Evolutionary conservation across 352 stramenopile species (phyloP).

Genomic region (Thalassiosira hispida): DNA sequence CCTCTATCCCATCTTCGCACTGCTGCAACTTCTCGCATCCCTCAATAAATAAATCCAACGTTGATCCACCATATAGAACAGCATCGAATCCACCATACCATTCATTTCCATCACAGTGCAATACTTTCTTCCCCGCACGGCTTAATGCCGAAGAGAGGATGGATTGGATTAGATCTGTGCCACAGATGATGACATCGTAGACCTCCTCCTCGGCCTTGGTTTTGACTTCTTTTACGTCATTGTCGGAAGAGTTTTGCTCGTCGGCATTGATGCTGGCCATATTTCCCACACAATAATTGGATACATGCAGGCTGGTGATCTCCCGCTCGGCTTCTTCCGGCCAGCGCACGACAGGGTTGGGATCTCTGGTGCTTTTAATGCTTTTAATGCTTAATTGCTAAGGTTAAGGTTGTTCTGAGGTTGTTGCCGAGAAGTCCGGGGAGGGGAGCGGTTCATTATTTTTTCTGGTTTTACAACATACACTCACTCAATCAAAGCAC

Average conservation of each 20-base stretch:
- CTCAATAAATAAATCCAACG: conserved; percentile 43
- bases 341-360: too few relatives aligned
- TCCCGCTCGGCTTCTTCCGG: too few relatives aligned
- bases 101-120: conserved; percentile 77
- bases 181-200: conserved; percentile 79
- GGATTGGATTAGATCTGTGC: conserved; percentile 74
- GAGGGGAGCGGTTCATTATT: too few relatives aligned
- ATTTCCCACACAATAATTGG: not conserved
- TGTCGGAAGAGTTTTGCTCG: not conserved
- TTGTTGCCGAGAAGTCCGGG: too few relatives aligned
- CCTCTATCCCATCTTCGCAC: not conserved
- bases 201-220: not conserved
- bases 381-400: too few relatives aligned
- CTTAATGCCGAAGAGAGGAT: conserved; percentile 78
- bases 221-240: not conserved
- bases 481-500: too few relatives aligned
- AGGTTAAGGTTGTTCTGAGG: too few relatives aligned
- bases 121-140: conserved; percentile 64
- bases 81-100: conserved; percentile 80
- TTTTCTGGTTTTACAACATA: too few relatives aligned
- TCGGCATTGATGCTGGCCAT: not conserved
- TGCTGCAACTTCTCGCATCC: conserved; percentile 8
- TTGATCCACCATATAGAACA: conserved; percentile 49
- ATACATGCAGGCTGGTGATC: too few relatives aligned
- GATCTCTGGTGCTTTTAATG: too few relatives aligned